Conservation (phyloP, 1,284 basidiomycete genomes). For the Wolfiporia cocos region DNA sequence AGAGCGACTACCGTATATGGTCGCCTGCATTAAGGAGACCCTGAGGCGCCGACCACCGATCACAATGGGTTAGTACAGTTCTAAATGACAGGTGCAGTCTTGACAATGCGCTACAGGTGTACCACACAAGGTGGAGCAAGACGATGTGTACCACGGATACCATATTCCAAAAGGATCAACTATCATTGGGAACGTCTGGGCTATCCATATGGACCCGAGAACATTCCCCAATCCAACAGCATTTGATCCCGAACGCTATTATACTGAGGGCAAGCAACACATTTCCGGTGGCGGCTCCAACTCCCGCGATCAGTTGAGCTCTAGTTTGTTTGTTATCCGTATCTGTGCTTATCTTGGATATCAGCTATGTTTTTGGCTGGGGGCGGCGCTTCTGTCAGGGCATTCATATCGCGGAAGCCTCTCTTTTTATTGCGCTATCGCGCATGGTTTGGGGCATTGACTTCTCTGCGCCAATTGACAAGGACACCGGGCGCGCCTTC, state of each 20-base stretch:
- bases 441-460: slow-evolving; percentile 25
- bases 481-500: slow-evolving; percentile 15
- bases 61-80: slow-evolving; percentile 15
- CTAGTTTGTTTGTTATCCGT: background rate
- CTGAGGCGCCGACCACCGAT: slow-evolving; percentile 19
- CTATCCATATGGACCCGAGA: slow-evolving; percentile 9
- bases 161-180: slow-evolving; percentile 19
- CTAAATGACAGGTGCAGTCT: background rate
- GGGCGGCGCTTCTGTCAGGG: slow-evolving; percentile 26
- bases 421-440: slow-evolving; percentile 24
- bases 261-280: slow-evolving; percentile 14
- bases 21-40: slow-evolving; percentile 27
- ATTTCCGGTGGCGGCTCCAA: slow-evolving; percentile 24
- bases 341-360: background rate
- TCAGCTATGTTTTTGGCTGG: slow-evolving; percentile 26
- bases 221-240: slow-evolving; percentile 14
- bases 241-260: slow-evolving; percentile 20
- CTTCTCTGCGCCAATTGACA: slow-evolving; percentile 19
- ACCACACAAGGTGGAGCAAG: slow-evolving; percentile 11
- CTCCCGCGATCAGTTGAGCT: slow-evolving; percentile 18
- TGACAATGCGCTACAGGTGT: slow-evolving; percentile 9
- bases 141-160: slow-evolving; percentile 20
- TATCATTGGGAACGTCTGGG: slow-evolving; percentile 15
- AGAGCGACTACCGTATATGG: slow-evolving; percentile 20
- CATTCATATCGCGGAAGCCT: slow-evolving; percentile 22